These are phyloP conservation scores for Thermoascus crustaceus DNA, from an alignment of 2,329 filamentous ascomycete genomes.

Conservation along the genomic window DNA sequence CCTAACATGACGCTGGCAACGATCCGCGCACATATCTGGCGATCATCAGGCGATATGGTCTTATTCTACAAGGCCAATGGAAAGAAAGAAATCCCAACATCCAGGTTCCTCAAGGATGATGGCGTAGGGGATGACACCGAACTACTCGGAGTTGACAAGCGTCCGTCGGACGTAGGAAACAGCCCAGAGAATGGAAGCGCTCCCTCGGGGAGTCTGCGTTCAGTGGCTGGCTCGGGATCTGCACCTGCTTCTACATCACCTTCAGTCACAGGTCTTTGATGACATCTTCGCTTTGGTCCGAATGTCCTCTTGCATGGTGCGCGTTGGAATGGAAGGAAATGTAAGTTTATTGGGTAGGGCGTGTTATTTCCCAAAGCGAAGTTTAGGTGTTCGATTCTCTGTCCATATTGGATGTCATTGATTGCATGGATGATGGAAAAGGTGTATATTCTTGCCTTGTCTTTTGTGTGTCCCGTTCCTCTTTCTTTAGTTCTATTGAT, in stretches of 20 bases:
- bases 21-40: slow-evolving; percentile 86
- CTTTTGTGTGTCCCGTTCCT: no score
- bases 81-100: slow-evolving; percentile 48
- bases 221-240: not conserved
- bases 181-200: not conserved
- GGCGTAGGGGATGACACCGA: not conserved
- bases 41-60: slow-evolving; percentile 85
- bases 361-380: no score
- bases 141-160: not conserved
- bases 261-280: no score
- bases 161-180: not conserved
- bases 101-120: slow-evolving; percentile 11
- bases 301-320: no score
- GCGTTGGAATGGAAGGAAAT: no score
- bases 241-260: not conserved
- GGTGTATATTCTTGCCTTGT: no score
- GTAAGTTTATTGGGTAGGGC: no score
- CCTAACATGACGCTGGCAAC: slow-evolving; percentile 90
- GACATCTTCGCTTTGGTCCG: no score
- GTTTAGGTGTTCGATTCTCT: no score
- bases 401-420: no score
- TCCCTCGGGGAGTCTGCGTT: not conserved
- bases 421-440: no score
- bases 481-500: no score
- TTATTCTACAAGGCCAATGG: slow-evolving; percentile 89